A percentile compares a stretch with the other conserved stretches of the same genome.
phyloP scores from a whole-genome alignment of 352 stramenopile genomes.

The Phytophthora boehmeriae region DNA sequence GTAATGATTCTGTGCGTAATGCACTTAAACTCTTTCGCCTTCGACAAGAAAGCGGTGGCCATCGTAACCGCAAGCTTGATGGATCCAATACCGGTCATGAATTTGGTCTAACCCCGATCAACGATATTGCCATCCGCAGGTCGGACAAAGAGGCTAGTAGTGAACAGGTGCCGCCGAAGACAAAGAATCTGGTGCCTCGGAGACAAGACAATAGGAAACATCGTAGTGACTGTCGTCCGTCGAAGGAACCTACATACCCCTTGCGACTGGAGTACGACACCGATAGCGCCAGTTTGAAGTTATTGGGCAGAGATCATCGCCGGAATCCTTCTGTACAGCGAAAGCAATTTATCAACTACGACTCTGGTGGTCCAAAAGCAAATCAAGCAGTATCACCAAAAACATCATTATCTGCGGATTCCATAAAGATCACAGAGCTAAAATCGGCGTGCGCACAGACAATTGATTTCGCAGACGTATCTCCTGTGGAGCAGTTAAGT shows the following conservation, averaged over 20 bases:
- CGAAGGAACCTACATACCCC: conserved; percentile 22
- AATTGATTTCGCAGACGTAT: conserved; percentile 2
- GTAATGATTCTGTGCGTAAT: conserved; percentile 49
- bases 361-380: not conserved
- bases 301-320: conserved; percentile 22
- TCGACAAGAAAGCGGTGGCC: conserved; percentile 32
- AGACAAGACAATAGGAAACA: conserved; percentile 1
- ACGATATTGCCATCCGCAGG: not conserved
- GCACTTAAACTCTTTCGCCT: conserved; percentile 62
- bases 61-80: not conserved
- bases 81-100: not conserved
- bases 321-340: conserved; percentile 24
- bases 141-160: not conserved
- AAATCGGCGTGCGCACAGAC: conserved; percentile 28
- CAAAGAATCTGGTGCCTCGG: not conserved
- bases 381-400: conserved; percentile 1
- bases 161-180: not conserved
- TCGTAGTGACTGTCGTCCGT: not conserved
- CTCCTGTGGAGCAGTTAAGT: not conserved
- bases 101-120: not conserved
- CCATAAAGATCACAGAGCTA: conserved; percentile 6
- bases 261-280: conserved; percentile 26
- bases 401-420: not conserved
- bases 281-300: conserved; percentile 24
- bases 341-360: conserved; percentile 23